Evolutionary conservation across 139 green algal species (phyloP), one percentile per base, ranked within the genome.

Genomic region (Chlorella vulgaris): DNA sequence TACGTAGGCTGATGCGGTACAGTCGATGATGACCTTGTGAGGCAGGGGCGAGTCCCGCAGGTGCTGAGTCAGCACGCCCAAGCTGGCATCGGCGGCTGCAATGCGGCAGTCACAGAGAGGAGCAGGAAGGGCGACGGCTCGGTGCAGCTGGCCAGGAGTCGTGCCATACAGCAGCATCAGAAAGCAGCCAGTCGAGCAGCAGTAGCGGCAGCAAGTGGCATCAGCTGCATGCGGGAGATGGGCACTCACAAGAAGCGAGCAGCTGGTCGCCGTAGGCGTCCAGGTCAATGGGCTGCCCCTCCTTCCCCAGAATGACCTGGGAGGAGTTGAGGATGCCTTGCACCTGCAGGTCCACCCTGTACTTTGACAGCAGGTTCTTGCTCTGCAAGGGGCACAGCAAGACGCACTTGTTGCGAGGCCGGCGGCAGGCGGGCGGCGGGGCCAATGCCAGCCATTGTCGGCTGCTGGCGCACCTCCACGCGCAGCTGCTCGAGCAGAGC

Each of bases 1-100:
- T 0, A 93, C 90, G 4, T 43, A 86, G 21, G 95, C 92, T n/a
- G 82, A 93, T 31, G 97, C 97, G 18, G 96, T 98, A 84, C 91
- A 96, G 86, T 99, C 97, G 21, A 99, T 83, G 71, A 99, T 95
- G 51, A 96, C 91, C 15, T 81, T 84, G 90, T 99, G 98, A 65
- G 94, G 93, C 33, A 96, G 86, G 80, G 93, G 92, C 69, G 82
- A 85, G 28, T 68, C 65, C 7, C 82, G 71, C 36, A 99, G 84
- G 76, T 93, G 86, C 28, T 90, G 70, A 29, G 85, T 92, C 73
- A 99, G 93, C 24, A 86, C 65, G 0, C 79, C 84, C 50, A 88
- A 55, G 33, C 36, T 73, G 2, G 76, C 74, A 29, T 86, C 80
- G 8, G 73, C 38, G 22, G 73, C 73, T 79, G 73, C 73, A 39